Base-by-base conservation (phyloP, 2,329 filamentous ascomycete genomes). In the Byssochlamys sp. region DNA sequence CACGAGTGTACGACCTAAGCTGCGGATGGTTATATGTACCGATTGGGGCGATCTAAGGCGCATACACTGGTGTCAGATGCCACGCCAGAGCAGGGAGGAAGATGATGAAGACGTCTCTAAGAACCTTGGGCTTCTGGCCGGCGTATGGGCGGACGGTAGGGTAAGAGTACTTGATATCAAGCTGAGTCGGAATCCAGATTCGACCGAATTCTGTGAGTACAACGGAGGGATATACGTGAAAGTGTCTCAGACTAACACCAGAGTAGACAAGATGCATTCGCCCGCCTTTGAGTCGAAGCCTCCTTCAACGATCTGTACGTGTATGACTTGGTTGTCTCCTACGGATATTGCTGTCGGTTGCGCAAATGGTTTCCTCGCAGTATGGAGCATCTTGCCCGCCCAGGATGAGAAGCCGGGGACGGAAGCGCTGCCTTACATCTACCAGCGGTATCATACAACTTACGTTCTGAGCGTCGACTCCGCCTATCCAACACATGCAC, bases 111-210 rank as follows among this genome's bases (percentile, higher is more conserved):
- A 67, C 26, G 62, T 59, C 12, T 64, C 61, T 31, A 63, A 66
- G 59, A 64, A 65, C 29, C 67, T 84, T 35, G 82, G 82, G 0
- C 69, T 85, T 5, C 72, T 86, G 26, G 83, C 81, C 3, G 77
- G 77, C 10, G 68, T 85, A 1, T 85, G 80, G 73, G 77, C 75
- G n/a, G 84, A 87, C 65, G 84, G 84, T 4, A 73, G 68, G 52
- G 69, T 83, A 3, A 74, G 81, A 57, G 74, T 86, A 3, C 65
- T 86, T 33, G 77, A 83, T 62, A 65, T 85, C n/a, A 73, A 70
- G 54, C 25, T 73, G 50, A 62, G 62, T 50, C 60, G 62, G 26
- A 60, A 66, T 26, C 59, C 66, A 10, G 58, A 64, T 33, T 59
- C 58, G 49, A 68, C 68, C 0, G 69, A 74, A 62, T 75, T 66